Evolutionary conservation across 2,329 filamentous ascomycete genomes (phyloP), one percentile per base, ranked within the genome.

Genomic region (Phyllosticta paracitricarpa): DNA sequence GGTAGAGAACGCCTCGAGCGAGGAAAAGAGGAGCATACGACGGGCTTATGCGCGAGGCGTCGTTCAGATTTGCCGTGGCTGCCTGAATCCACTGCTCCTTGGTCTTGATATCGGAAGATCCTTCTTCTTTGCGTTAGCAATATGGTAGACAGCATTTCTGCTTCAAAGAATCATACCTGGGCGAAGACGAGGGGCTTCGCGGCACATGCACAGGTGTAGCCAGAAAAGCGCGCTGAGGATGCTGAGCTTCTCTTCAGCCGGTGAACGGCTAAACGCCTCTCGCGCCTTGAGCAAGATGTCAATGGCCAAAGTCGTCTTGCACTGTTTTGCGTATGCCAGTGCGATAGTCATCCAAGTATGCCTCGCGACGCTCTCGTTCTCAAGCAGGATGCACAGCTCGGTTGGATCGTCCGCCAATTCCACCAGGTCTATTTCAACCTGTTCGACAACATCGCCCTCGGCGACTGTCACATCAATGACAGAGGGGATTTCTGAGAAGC

Each of bases 341-440:
- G 95, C 89, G 66, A 97, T 94, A n/a, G 91, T 93, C 81, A 99
- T 93, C 95, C 95, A 99, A 68, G 95, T 95, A 58, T 87, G 90
- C 69, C 93, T 91, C 48, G 90, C 88, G 17, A 91, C 92, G 70
- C 88, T 86, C 75, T 99, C 95, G 70, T 94, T 96, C 77, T 99
- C 93, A 65, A 99, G 85, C 57, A 99, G 82, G 30, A 90, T 94
- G 74, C 94, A 99, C 4, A 99, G 83, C 77, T 99, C 94, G 55
- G 89, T 96, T 22, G 91, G 90, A 71, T 97, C 94, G 73, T 97
- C 94, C 63, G 92, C 84, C 51, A 97, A 85, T 66, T 93, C 90
- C 71, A 92, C 88, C 59, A 97, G 84, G 71, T 95, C 90, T 69
- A 99, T 90, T 77, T 97, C 94, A 73, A 99, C 94, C 70, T 91